Percentiles rank a stretch among this genome's conserved stretches.
These are phyloP conservation scores for Populus hybrid DNA, from an alignment of 441 rosid species.

Conservation along the genomic window DNA sequence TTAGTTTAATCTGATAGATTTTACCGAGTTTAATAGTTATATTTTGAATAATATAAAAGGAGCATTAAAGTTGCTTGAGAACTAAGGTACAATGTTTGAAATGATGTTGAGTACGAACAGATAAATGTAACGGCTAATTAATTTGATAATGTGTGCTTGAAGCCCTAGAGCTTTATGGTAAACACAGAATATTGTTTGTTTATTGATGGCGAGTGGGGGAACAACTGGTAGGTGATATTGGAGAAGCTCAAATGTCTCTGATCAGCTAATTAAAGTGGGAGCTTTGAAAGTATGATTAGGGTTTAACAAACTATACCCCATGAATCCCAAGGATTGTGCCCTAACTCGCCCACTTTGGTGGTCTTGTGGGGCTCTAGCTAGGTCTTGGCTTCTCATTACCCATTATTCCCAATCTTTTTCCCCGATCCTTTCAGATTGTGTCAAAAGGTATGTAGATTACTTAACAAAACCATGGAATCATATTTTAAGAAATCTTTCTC, in stretches of 20 bases:
- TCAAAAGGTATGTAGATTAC: no score
- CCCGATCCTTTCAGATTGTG: not conserved
- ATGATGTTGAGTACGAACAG: not conserved
- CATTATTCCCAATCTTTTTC: not conserved
- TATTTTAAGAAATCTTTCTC: no score
- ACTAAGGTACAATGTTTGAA: no score
- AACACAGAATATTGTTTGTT: not conserved
- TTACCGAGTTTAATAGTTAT: no score
- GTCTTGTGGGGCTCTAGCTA: not conserved
- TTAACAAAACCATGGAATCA: no score
- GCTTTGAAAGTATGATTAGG: slow-evolving; percentile 9
- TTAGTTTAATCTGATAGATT: no score
- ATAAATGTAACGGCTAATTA: not conserved
- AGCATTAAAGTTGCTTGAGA: no score
- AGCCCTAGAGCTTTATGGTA: not conserved
- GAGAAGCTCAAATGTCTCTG: slow-evolving; percentile 23
- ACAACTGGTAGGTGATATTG: slow-evolving; percentile 20
- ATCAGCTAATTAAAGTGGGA: slow-evolving; percentile 10
- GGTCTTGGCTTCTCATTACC: not conserved
- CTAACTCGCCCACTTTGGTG: not conserved
- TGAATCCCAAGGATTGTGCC: slow-evolving; percentile 5
- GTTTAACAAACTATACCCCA: not conserved
- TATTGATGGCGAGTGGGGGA: slow-evolving; percentile 11
- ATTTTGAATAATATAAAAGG: no score
- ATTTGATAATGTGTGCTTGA: not conserved